Conservation (phyloP, 257 asterid genomes). For the Plantago major region DNA sequence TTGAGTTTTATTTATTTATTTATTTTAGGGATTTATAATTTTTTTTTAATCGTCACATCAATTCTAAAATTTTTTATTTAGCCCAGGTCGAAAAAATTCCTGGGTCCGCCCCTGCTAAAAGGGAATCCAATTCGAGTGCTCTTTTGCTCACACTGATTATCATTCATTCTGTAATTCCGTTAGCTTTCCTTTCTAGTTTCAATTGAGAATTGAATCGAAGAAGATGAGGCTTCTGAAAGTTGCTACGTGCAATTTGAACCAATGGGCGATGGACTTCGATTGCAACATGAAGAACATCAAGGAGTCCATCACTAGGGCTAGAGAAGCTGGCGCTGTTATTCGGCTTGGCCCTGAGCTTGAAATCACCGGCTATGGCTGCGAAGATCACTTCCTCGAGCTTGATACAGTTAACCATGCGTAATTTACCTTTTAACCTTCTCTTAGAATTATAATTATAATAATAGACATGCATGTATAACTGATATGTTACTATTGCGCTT, state of each 20-base stretch:
- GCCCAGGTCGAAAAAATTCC: no score
- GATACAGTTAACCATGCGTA: constrained; percentile 66
- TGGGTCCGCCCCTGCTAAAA: no score
- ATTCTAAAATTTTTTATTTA: no score
- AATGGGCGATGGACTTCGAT: constrained; percentile 92
- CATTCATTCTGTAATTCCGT: no score
- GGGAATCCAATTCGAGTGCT: no score
- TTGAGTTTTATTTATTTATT: no score
- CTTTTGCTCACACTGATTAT: no score
- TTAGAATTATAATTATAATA: not conserved
- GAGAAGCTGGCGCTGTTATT: constrained; percentile 58
- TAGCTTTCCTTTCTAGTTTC: not conserved
- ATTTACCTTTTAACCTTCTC: no score
- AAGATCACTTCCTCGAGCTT: constrained; percentile 71
- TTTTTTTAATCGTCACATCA: no score
- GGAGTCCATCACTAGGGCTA: constrained; percentile 53
- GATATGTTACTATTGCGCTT: no score
- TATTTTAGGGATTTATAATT: no score
- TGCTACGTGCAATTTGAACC: constrained; percentile 73
- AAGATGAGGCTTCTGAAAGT: constrained; percentile 77
- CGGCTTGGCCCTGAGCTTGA: constrained; percentile 89
- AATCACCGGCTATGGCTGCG: constrained; percentile 78
- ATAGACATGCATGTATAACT: not conserved
- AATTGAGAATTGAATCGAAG: not conserved
- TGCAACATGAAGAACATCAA: constrained; percentile 61